Conservation (phyloP, 2,329 filamentous ascomycete species). For the Arachnopeziza araneosa region DNA sequence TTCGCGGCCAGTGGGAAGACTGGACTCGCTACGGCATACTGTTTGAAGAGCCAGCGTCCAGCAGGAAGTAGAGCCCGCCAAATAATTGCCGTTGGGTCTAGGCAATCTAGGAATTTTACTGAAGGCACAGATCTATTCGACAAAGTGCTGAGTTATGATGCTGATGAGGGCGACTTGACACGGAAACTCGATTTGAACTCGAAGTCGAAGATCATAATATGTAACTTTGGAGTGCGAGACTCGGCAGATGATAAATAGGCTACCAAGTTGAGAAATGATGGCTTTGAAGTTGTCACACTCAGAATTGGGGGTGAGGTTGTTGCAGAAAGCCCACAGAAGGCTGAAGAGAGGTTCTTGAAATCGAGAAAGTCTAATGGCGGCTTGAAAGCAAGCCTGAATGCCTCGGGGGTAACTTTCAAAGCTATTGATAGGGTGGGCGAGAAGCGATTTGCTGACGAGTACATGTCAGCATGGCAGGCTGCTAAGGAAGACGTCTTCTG, state of each 20-base stretch:
- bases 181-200: slow-evolving; percentile 13
- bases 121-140: slow-evolving; percentile 20
- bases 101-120: slow-evolving; percentile 16
- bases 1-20: slow-evolving; percentile 24
- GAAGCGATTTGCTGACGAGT: slow-evolving; percentile 16
- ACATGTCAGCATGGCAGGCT: slow-evolving; percentile 6
- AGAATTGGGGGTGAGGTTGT: slow-evolving; percentile 15
- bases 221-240: slow-evolving; percentile 21
- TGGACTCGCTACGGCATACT: slow-evolving; percentile 19
- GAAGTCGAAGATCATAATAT: slow-evolving; percentile 17
- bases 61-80: slow-evolving; percentile 10
- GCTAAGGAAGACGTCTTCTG: slow-evolving; percentile 14
- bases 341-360: slow-evolving; percentile 9
- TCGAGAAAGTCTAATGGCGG: background rate
- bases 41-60: slow-evolving; percentile 17
- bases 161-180: slow-evolving; percentile 9
- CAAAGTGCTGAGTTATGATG: slow-evolving; percentile 18
- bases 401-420: slow-evolving; percentile 12
- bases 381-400: slow-evolving; percentile 12
- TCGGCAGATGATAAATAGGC: slow-evolving; percentile 15
- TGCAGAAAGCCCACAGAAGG: slow-evolving; percentile 12
- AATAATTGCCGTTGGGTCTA: slow-evolving; percentile 22
- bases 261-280: slow-evolving; percentile 7
- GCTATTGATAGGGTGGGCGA: slow-evolving; percentile 13
- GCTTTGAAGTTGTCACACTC: slow-evolving; percentile 10